Conservation (phyloP, 192 early-diverging fungal genomes). For the Rhizophagus clarus region DNA sequence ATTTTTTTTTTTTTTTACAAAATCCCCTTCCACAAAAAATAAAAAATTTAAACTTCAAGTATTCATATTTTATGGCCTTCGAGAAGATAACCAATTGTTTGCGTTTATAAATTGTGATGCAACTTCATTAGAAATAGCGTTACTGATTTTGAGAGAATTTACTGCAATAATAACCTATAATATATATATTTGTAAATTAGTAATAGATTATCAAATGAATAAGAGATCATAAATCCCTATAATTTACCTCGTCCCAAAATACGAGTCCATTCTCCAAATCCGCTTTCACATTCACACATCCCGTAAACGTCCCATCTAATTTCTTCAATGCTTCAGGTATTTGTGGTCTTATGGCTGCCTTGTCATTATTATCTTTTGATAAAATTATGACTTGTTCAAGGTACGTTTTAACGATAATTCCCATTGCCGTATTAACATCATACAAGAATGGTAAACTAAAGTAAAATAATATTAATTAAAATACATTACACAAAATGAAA, state of each 20-base stretch:
- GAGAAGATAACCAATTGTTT: slow-evolving; percentile 30
- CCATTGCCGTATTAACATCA: slow-evolving; percentile 57
- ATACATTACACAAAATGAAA: not conserved
- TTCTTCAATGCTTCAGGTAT: slow-evolving; percentile 39
- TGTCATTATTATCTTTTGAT: slow-evolving; percentile 22
- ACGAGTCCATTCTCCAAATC: slow-evolving; percentile 52
- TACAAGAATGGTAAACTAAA: slow-evolving; percentile 52
- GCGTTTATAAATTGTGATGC: slow-evolving; percentile 30
- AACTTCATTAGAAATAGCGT: slow-evolving; percentile 9
- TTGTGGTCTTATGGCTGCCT: not conserved
- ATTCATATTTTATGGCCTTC: slow-evolving; percentile 4
- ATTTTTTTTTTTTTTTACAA: too few relatives aligned
- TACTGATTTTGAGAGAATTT: slow-evolving; percentile 1
- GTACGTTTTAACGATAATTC: slow-evolving; percentile 53
- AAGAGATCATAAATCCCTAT: slow-evolving; percentile 2
- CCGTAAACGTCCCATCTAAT: slow-evolving; percentile 46
- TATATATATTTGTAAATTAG: too few relatives aligned
- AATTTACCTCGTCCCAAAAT: slow-evolving; percentile 49
- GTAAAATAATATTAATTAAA: slow-evolving; percentile 4
- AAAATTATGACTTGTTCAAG: slow-evolving; percentile 44
- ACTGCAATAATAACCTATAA: slow-evolving; percentile 20
- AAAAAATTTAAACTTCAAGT: not conserved
- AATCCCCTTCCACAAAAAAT: too few relatives aligned
- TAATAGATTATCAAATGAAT: not conserved
- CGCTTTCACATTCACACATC: slow-evolving; percentile 43